Conservation (phyloP, 2,329 filamentous ascomycete genomes). For the Colletotrichum viniferum region DNA sequence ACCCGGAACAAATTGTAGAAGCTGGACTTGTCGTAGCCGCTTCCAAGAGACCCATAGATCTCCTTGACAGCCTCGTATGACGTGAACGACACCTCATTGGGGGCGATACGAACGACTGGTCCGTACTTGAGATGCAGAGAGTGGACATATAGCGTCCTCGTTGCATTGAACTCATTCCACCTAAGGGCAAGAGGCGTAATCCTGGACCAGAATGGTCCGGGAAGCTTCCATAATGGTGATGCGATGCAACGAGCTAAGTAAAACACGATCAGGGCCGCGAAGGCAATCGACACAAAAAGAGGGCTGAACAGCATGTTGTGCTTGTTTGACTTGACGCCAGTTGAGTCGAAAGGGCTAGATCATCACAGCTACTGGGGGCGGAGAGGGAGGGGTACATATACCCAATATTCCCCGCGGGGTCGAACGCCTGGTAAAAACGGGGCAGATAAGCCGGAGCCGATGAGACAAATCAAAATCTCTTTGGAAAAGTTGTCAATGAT, state of each 20-base stretch:
- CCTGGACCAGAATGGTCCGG: conserved; percentile 52
- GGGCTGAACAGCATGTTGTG: conserved; percentile 24
- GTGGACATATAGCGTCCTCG: conserved; percentile 62
- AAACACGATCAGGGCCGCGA: background rate
- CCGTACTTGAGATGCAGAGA: conserved; percentile 60
- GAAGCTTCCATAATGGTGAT: conserved; percentile 46
- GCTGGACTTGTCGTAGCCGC: conserved; percentile 68
- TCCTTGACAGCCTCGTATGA: conserved; percentile 62
- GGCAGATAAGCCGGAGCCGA: conserved; percentile 1
- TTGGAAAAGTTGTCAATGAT: background rate
- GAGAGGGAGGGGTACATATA: background rate
- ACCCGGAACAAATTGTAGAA: conserved; percentile 67
- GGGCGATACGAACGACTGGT: conserved; percentile 61
- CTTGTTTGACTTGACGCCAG: background rate
- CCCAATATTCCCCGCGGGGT: background rate
- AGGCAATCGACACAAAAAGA: background rate
- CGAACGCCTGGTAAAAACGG: background rate
- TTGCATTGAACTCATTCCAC: conserved; percentile 59
- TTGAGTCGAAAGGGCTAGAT: background rate
- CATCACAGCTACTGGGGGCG: background rate
- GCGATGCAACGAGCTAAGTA: conserved; percentile 26
- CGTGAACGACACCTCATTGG: conserved; percentile 64
- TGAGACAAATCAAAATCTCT: background rate
- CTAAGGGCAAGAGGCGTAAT: conserved; percentile 57
- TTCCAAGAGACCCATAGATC: conserved; percentile 66